phyloP scores from a whole-genome alignment of 2,329 filamentous ascomycete genomes.

The Cladophialophora exuberans region DNA sequence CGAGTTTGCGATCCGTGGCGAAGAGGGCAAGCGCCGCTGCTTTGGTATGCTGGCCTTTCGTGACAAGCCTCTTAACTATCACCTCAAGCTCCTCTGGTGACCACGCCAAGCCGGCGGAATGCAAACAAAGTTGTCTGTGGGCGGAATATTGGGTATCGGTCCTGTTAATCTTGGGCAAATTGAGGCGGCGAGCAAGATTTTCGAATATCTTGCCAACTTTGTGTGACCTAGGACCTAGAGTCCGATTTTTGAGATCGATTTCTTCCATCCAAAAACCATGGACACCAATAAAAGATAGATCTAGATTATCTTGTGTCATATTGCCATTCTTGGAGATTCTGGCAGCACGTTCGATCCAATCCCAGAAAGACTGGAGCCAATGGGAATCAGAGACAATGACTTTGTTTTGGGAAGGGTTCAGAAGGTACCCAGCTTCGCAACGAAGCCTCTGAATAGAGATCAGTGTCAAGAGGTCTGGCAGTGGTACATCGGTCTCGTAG shows the following conservation, averaged over 20 bases:
- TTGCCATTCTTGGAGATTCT: constrained; percentile 48
- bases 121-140: constrained; percentile 63
- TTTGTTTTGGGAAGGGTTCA: constrained; percentile 60
- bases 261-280: constrained; percentile 62
- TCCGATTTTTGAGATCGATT: constrained; percentile 42
- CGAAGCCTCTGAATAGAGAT: constrained; percentile 51
- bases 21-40: constrained; percentile 66
- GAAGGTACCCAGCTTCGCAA: constrained; percentile 58
- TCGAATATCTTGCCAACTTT: constrained; percentile 46
- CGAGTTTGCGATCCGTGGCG: constrained; percentile 62
- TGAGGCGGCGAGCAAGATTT: constrained; percentile 54
- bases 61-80: constrained; percentile 55
- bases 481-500: constrained; percentile 36
- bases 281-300: constrained; percentile 65
- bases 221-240: constrained; percentile 22
- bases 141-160: constrained; percentile 56
- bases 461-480: constrained; percentile 45
- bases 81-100: constrained; percentile 54
- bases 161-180: constrained; percentile 56
- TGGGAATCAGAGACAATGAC: constrained; percentile 59
- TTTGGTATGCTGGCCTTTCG: constrained; percentile 61
- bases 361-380: constrained; percentile 62
- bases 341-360: constrained; percentile 56
- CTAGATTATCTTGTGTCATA: constrained; percentile 60
- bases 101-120: constrained; percentile 62